Conservation (phyloP, 2,329 filamentous ascomycete species). For the Botrytis fabae region DNA sequence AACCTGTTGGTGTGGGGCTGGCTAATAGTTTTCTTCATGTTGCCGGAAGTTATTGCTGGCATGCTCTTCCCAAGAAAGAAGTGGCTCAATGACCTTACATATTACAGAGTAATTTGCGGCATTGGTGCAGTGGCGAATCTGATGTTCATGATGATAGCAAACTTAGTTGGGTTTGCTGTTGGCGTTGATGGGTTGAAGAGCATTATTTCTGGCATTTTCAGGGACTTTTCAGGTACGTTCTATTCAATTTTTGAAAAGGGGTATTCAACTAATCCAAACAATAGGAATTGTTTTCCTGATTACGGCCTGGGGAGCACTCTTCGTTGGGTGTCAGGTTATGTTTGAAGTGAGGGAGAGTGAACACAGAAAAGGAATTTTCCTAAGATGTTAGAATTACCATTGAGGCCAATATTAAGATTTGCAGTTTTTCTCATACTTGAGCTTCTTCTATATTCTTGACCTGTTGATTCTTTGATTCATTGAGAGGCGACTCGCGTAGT, state of each 20-base stretch:
- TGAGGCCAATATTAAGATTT: neutral
- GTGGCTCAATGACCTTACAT: slow-evolving; percentile 68
- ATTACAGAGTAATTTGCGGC: slow-evolving; percentile 79
- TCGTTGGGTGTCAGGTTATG: slow-evolving; percentile 89
- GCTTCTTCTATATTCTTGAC: no score
- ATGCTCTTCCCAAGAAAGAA: slow-evolving; percentile 68
- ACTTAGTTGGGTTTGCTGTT: slow-evolving; percentile 91
- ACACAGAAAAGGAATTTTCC: slow-evolving; percentile 72
- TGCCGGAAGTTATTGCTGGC: slow-evolving; percentile 77
- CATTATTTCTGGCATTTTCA: slow-evolving; percentile 73
- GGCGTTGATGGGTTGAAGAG: slow-evolving; percentile 83
- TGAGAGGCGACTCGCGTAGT: neutral
- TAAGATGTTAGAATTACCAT: slow-evolving; percentile 68
- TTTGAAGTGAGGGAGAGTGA: slow-evolving; percentile 91
- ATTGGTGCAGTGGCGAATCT: slow-evolving; percentile 80
- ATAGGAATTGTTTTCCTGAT: slow-evolving; percentile 71
- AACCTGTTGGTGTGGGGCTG: slow-evolving; percentile 93
- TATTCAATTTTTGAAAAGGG: neutral
- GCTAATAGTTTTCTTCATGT: slow-evolving; percentile 90
- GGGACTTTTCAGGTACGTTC: slow-evolving; percentile 65
- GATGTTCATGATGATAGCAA: slow-evolving; percentile 93
- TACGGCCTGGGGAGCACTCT: slow-evolving; percentile 70
- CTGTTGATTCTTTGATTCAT: neutral
- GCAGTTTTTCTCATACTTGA: neutral
- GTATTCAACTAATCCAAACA: slow-evolving; percentile 31